These are phyloP conservation scores for Kwoniella mangroviensis DNA, from an alignment of 768 basidiomycete genomes.

Conservation along the genomic window DNA sequence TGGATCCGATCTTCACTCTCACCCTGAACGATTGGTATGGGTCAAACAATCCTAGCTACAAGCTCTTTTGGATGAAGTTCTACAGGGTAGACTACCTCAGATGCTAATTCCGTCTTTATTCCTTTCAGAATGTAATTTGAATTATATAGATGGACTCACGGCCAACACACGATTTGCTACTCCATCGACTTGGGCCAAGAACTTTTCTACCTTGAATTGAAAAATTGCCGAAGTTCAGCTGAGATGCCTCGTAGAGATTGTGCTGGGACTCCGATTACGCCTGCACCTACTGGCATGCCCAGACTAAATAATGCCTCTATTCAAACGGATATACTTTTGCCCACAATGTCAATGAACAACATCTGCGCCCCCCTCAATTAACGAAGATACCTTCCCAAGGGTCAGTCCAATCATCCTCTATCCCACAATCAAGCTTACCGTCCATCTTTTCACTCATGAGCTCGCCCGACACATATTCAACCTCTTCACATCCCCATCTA, in stretches of 20 bases:
- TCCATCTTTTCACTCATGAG: neutral
- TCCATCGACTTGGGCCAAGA: too few relatives aligned
- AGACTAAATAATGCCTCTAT: neutral
- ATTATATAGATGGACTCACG: neutral
- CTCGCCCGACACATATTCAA: neutral
- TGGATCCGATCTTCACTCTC: neutral
- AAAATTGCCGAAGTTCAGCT: too few relatives aligned
- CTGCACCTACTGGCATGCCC: neutral
- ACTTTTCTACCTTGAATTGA: too few relatives aligned
- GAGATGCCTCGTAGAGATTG: neutral
- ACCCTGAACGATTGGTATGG: neutral
- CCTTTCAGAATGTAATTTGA: neutral
- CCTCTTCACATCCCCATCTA: neutral
- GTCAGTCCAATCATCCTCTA: neutral
- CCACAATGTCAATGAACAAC: neutral
- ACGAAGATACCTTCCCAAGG: neutral
- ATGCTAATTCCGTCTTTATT: neutral
- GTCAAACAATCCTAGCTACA: neutral
- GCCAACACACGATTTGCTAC: too few relatives aligned
- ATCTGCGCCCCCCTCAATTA: neutral
- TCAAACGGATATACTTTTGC: neutral
- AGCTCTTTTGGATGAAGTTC: neutral
- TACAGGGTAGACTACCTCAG: neutral
- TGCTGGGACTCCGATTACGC: conserved; percentile 9
- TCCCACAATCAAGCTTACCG: neutral